Conservation (phyloP, 2,329 filamentous ascomycete species). For the Colletotrichum australisinense region DNA sequence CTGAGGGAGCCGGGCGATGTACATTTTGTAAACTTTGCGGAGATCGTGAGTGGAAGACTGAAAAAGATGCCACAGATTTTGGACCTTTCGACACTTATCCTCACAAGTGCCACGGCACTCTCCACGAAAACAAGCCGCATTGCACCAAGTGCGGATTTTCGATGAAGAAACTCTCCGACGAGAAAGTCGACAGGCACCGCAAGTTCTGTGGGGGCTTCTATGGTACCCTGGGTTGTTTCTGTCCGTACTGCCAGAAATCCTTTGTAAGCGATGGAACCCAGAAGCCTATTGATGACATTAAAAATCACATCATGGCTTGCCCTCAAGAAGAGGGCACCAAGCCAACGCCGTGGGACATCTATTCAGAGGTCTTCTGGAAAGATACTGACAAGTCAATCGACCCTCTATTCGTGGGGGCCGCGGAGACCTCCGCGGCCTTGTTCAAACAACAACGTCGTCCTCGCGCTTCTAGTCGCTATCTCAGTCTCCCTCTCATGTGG, state of each 20-base stretch:
- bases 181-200: constrained; percentile 29
- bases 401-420: constrained; percentile 26
- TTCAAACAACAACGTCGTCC: constrained; percentile 1
- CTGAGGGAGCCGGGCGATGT: constrained; percentile 23
- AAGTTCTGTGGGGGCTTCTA: constrained; percentile 37
- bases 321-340: neutral
- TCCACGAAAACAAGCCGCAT: constrained; percentile 22
- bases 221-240: constrained; percentile 35
- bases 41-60: constrained; percentile 25
- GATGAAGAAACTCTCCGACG: constrained; percentile 6
- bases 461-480: constrained; percentile 12
- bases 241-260: constrained; percentile 37
- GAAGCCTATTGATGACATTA: neutral
- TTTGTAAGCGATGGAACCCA: constrained; percentile 1
- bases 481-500: constrained; percentile 27
- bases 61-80: constrained; percentile 13
- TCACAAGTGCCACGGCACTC: constrained; percentile 34
- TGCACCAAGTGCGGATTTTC: constrained; percentile 37
- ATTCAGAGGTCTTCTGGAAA: constrained; percentile 24
- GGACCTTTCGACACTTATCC: constrained; percentile 28
- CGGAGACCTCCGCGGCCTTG: neutral
- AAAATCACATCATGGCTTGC: constrained; percentile 24
- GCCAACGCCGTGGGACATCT: constrained; percentile 34
- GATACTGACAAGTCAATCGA: constrained; percentile 13
- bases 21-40: constrained; percentile 38